These are phyloP conservation scores for Macrolepiota albuminosa DNA, from an alignment of 768 basidiomycete genomes.

Conservation along the genomic window DNA sequence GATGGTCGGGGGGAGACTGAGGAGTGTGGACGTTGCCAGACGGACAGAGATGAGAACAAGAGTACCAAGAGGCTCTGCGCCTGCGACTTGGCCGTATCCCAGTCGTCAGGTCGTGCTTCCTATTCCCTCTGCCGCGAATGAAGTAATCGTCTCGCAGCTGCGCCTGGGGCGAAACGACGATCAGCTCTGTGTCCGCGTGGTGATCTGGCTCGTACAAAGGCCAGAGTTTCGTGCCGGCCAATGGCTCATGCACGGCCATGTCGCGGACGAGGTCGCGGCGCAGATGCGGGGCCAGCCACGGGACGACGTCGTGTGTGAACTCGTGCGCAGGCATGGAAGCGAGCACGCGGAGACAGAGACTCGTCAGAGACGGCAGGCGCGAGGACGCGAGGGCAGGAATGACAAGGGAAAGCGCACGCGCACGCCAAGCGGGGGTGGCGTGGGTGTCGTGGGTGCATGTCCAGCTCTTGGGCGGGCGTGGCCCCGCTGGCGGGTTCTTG, in stretches of 20 bases:
- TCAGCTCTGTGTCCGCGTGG: conserved; percentile 53
- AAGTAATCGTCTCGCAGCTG: conserved; percentile 41
- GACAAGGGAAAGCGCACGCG: conserved; percentile 50
- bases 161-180: conserved; percentile 56
- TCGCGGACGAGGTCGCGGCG: conserved; percentile 55
- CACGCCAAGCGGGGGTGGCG: conserved; percentile 42
- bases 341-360: conserved; percentile 54
- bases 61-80: conserved; percentile 33
- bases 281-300: conserved; percentile 54
- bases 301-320: conserved; percentile 39
- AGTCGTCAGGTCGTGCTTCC: conserved; percentile 16
- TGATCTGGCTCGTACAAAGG: conserved; percentile 44
- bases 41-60: conserved; percentile 48
- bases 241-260: conserved; percentile 52
- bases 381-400: conserved; percentile 26
- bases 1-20: conserved; percentile 58
- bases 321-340: conserved; percentile 34
- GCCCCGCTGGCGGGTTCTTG: conserved; percentile 35
- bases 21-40: conserved; percentile 38
- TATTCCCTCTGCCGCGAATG: conserved; percentile 11
- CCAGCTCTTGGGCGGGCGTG: conserved; percentile 59
- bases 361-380: conserved; percentile 44
- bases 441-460: conserved; percentile 24
- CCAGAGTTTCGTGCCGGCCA: conserved; percentile 45
- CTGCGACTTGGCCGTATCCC: conserved; percentile 40